Evolutionary conservation across 371 early-diverging fungal species (phyloP).

Genomic region (Rhizopus stolonifer): DNA sequence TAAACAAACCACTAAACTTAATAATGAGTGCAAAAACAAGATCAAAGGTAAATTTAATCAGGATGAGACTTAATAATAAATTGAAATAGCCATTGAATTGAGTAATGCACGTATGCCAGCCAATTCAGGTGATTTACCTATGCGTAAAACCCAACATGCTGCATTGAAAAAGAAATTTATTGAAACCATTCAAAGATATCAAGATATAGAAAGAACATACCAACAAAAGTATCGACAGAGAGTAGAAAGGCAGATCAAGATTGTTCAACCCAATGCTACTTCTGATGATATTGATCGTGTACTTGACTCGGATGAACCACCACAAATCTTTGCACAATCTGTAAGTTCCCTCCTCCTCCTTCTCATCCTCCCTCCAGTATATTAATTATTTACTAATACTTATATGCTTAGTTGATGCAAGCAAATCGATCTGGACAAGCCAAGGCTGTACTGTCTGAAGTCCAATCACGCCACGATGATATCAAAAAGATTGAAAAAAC

Average conservation of each 20-base stretch:
- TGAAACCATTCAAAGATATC: conserved; percentile 78
- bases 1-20: conserved; percentile 62
- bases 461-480: conserved; percentile 84
- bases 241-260: conserved; percentile 77
- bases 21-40: conserved; percentile 61
- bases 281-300: conserved; percentile 73
- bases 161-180: conserved; percentile 75
- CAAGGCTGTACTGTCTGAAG: conserved; percentile 72
- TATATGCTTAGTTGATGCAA: conserved; percentile 56
- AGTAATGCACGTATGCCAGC: conserved; percentile 50
- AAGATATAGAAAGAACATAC: conserved; percentile 74
- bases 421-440: conserved; percentile 77
- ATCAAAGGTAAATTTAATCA: conserved; percentile 49
- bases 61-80: not conserved
- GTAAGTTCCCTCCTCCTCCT: conserved; percentile 29
- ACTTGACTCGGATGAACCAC: conserved; percentile 67
- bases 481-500: conserved; percentile 85
- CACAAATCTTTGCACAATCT: conserved; percentile 78
- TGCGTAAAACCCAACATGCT: conserved; percentile 63
- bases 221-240: conserved; percentile 79
- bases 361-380: no score
- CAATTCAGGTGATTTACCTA: conserved; percentile 59
- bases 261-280: conserved; percentile 82
- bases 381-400: not conserved
- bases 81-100: conserved; percentile 53